phyloP scores from a whole-genome alignment of 176 grass and related monocot genomes.

The Oryza glumipatula region DNA sequence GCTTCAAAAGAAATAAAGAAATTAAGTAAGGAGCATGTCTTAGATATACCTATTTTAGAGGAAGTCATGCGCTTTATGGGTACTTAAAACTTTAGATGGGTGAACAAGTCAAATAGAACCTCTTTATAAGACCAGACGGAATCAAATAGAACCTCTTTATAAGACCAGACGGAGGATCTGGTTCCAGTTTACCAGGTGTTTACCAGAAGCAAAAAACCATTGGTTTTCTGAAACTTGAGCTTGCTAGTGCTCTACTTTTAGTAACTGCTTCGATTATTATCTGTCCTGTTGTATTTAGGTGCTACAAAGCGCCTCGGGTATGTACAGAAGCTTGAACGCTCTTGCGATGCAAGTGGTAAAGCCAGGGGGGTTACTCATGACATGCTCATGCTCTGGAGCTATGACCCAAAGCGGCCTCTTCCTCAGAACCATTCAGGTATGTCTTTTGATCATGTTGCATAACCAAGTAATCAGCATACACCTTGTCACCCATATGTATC shows the following conservation, averaged over 20 bases:
- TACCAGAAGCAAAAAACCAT: background rate
- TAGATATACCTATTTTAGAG: background rate
- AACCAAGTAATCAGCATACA: constrained; percentile 13
- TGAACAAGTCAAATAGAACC: background rate
- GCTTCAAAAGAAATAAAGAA: background rate
- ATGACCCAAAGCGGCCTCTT: constrained; percentile 96
- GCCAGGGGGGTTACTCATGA: constrained; percentile 88
- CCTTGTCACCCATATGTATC: background rate
- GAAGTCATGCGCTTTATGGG: background rate
- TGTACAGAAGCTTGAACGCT: constrained; percentile 91
- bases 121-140: background rate
- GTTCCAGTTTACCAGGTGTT: no score
- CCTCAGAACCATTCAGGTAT: constrained; percentile 78
- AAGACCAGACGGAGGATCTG: background rate
- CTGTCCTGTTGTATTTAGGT: constrained; percentile 59
- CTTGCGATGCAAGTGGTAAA: constrained; percentile 87
- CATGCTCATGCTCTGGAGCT: constrained; percentile 94
- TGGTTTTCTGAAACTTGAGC: background rate
- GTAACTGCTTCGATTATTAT: background rate
- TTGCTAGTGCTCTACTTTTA: background rate
- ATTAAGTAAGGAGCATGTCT: background rate
- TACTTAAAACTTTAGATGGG: background rate
- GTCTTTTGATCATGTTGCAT: background rate
- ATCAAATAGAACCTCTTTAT: background rate
- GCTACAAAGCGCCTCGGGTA: constrained; percentile 84